phyloP scores from a whole-genome alignment of 2,329 filamentous ascomycete species.

The Fusarium sp. region DNA sequence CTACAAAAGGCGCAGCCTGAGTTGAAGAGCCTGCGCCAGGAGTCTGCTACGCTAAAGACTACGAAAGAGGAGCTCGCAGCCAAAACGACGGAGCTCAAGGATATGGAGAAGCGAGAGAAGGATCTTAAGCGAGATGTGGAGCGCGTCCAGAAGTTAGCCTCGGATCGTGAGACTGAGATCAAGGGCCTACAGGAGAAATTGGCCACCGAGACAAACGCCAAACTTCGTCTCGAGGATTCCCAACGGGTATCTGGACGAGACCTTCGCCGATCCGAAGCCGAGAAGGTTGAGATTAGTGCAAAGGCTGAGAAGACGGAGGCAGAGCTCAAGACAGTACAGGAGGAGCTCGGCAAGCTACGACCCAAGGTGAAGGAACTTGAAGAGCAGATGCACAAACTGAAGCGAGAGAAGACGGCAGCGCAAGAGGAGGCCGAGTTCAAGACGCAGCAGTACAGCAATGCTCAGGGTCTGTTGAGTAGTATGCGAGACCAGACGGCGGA shows the following conservation, averaged over 20 bases:
- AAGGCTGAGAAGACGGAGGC: slow-evolving; percentile 73
- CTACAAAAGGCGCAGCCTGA: slow-evolving; percentile 88
- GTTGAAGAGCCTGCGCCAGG: slow-evolving; percentile 77
- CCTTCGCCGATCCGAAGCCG: slow-evolving; percentile 77
- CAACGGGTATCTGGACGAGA: slow-evolving; percentile 78
- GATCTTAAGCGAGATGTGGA: slow-evolving; percentile 80
- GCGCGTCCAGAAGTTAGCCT: slow-evolving; percentile 71
- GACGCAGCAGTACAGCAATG: slow-evolving; percentile 82
- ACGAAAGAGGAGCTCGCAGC: slow-evolving; percentile 76
- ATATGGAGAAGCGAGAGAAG: slow-evolving; percentile 82
- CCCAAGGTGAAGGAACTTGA: slow-evolving; percentile 73
- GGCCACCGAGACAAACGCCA: slow-evolving; percentile 74
- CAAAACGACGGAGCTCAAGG: slow-evolving; percentile 68
- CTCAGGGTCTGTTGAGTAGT: slow-evolving; percentile 84
- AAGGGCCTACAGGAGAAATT: slow-evolving; percentile 81
- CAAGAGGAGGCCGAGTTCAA: slow-evolving; percentile 86
- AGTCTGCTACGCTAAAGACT: slow-evolving; percentile 76
- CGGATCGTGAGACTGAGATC: slow-evolving; percentile 81
- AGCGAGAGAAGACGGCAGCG: slow-evolving; percentile 70
- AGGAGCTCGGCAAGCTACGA: slow-evolving; percentile 74
- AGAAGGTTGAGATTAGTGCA: slow-evolving; percentile 80
- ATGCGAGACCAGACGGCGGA: slow-evolving; percentile 94
- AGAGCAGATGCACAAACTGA: slow-evolving; percentile 73
- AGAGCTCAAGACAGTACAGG: slow-evolving; percentile 75
- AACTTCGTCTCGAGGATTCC: slow-evolving; percentile 80